Base-by-base conservation (phyloP, 495 filamentous ascomycete genomes). In the Penicillium fimorum region DNA sequence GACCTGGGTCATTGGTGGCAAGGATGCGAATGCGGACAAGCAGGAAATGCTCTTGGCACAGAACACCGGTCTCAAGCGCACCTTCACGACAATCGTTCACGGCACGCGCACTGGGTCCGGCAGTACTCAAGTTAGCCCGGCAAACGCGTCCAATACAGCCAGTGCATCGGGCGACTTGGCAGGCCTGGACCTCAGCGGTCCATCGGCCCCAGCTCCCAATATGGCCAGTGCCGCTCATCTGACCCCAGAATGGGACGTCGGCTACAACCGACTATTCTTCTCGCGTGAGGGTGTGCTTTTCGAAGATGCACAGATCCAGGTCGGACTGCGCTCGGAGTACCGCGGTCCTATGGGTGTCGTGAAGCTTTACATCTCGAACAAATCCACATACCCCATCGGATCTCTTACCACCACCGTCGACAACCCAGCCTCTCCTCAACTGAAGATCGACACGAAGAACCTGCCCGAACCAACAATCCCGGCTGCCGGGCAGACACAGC, bases 401-500 rank as follows among this genome's bases (percentile, higher is more conserved):
- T 94, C 91, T 6, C 91, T 99, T 72, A 97, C 94, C 0, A 96
- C 94, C 1, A 97, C 95, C 1, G 72, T 97, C 18, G 91, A 97
- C 67, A 92, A 96, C 65, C 82, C 79, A 15, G 78, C 83, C 12
- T 79, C 92, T 10, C 83, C 84, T 20, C 79, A 81, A 37, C 70
- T 99, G 18, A 89, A 87, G 24, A 85, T 88, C 70, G 92, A 97
- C 66, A 84, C 87, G 48, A 95, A 94, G 72, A 85, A 82, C 43
- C 79, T 97, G 4, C 95, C 95, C 0, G 93, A 97, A n/a, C 87
- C 88, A 13, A 86, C 80, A 20, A 84, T 99, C 29, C 67, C 76
- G 9, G 80, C 91, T 22, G 84, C 87, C 3, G 80, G 79, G 0
- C 95, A 99, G 66, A 89, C 88, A 1, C 90, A 96, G 62, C 91